These are phyloP conservation scores for Avena eriantha DNA, from an alignment of 176 grass and related monocot genomes.

Conservation along the genomic window DNA sequence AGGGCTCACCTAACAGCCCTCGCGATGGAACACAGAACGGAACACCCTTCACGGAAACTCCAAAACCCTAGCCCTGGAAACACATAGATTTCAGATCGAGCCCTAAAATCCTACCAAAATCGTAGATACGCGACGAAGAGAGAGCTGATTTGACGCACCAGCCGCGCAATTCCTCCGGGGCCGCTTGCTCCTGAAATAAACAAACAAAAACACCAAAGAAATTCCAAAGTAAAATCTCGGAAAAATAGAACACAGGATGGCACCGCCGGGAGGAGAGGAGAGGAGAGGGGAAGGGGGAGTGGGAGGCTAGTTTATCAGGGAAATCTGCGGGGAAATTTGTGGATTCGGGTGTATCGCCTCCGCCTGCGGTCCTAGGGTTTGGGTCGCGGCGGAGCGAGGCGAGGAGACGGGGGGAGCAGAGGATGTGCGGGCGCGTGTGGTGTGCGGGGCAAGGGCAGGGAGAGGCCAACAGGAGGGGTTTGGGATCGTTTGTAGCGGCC, in stretches of 20 bases:
- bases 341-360: background rate
- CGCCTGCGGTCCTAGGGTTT: slow-evolving; percentile 54
- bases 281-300: background rate
- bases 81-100: slow-evolving; percentile 40
- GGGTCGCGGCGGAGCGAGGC: slow-evolving; percentile 11
- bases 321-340: background rate
- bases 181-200: slow-evolving; percentile 48
- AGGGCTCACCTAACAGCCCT: slow-evolving; percentile 43
- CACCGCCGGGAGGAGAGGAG: background rate
- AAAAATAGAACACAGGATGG: slow-evolving; percentile 31
- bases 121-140: background rate
- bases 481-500: background rate
- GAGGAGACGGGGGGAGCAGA: background rate
- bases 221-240: slow-evolving; percentile 30
- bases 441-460: background rate
- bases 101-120: slow-evolving; percentile 16
- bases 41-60: slow-evolving; percentile 34
- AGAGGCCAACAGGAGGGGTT: background rate
- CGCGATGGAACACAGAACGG: background rate
- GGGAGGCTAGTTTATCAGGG: slow-evolving; percentile 12
- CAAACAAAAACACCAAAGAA: slow-evolving; percentile 38
- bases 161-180: slow-evolving; percentile 41
- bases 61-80: slow-evolving; percentile 51
- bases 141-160: slow-evolving; percentile 37
- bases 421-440: slow-evolving; percentile 31